These are phyloP conservation scores for Aspergillus sp. DNA, from an alignment of 2,329 filamentous ascomycete genomes.

Conservation along the genomic window DNA sequence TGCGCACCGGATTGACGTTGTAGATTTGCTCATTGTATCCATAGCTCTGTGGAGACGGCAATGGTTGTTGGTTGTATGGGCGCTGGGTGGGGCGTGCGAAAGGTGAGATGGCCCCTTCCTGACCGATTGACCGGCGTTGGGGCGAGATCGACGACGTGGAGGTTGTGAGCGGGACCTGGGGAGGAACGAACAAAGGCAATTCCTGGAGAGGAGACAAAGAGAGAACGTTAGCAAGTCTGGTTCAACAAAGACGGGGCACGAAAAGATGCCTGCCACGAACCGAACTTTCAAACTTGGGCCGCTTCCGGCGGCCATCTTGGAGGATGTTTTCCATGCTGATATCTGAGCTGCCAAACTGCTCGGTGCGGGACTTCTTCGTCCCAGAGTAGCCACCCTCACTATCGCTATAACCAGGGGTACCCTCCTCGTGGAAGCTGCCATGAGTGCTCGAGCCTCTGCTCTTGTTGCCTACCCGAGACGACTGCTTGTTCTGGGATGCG, in stretches of 20 bases:
- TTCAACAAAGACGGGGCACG: slow-evolving; percentile 17
- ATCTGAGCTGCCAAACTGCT: slow-evolving; percentile 89
- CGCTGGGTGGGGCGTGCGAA: slow-evolving; percentile 76
- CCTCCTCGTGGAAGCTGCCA: slow-evolving; percentile 67
- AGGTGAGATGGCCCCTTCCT: slow-evolving; percentile 66
- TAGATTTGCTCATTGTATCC: slow-evolving; percentile 52
- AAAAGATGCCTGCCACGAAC: slow-evolving; percentile 61
- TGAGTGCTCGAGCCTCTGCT: slow-evolving; percentile 65
- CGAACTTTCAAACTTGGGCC: slow-evolving; percentile 93
- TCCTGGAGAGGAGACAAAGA: slow-evolving; percentile 61
- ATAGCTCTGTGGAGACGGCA: slow-evolving; percentile 83
- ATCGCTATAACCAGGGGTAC: slow-evolving; percentile 77
- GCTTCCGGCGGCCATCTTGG: slow-evolving; percentile 91
- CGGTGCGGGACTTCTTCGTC: slow-evolving; percentile 74
- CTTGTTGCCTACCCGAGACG: slow-evolving; percentile 68
- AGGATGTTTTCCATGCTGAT: slow-evolving; percentile 99
- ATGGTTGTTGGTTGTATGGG: slow-evolving; percentile 74
- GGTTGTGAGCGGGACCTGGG: slow-evolving; percentile 88
- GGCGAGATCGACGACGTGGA: slow-evolving; percentile 98
- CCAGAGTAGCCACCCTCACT: slow-evolving; percentile 74
- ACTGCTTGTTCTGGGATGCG: slow-evolving; percentile 72
- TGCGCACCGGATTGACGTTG: slow-evolving; percentile 34
- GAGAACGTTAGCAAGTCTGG: slow-evolving; percentile 11
- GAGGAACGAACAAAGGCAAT: slow-evolving; percentile 90
- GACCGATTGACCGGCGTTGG: slow-evolving; percentile 76